Percentiles rank a stretch among this genome's conserved stretches.
Conservation (phyloP, 345 rosid genomes). For the Dipteronia dyeriana region DNA sequence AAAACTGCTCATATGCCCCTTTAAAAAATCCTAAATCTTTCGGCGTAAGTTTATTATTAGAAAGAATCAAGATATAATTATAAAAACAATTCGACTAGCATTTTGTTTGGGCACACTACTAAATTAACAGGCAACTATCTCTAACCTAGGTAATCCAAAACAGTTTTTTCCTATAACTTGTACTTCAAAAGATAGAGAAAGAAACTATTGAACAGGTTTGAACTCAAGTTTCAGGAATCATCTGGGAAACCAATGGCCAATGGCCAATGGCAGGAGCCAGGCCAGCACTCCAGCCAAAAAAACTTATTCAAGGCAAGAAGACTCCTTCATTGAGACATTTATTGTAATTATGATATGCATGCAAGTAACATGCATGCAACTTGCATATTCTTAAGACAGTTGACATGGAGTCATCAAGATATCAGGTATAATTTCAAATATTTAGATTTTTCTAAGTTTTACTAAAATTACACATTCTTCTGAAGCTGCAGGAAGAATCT, state of each 20-base stretch:
- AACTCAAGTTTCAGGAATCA: background rate
- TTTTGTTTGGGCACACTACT: background rate
- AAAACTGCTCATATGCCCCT: background rate
- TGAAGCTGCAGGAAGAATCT: background rate
- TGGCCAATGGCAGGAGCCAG: background rate
- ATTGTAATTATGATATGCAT: background rate
- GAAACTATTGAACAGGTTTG: background rate
- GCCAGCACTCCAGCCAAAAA: background rate
- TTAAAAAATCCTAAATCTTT: background rate
- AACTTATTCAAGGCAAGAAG: background rate
- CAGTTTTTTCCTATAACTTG: background rate
- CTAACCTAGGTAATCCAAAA: background rate
- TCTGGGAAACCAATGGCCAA: background rate
- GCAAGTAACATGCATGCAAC: background rate
- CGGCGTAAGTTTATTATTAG: too few relatives aligned
- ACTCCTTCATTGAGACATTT: background rate
- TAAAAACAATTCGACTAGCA: background rate
- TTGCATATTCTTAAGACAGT: background rate
- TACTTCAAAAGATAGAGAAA: background rate
- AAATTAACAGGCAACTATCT: background rate
- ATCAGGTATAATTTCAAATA: background rate
- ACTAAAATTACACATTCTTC: background rate
- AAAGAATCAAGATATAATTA: too few relatives aligned
- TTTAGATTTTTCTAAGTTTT: background rate
- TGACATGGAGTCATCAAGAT: background rate